Conservation (phyloP, 805 yeast genomes). For the Cyberlindnera petersonii region DNA sequence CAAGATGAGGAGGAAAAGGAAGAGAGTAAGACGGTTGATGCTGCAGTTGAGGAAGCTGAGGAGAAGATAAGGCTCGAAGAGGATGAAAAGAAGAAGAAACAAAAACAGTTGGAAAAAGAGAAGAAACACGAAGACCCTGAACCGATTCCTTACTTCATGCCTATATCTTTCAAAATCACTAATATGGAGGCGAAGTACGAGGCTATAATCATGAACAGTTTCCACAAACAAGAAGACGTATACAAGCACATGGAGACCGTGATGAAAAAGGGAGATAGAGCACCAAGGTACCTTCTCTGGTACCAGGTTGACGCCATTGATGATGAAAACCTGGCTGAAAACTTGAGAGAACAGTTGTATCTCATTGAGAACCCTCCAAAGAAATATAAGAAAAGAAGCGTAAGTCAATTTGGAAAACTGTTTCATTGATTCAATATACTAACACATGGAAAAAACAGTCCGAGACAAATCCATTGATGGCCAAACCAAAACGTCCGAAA, state of each 20-base stretch:
- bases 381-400: constrained; percentile 31
- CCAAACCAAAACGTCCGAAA: constrained; percentile 15
- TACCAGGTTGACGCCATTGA: constrained; percentile 74
- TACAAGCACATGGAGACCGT: constrained; percentile 57
- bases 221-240: constrained; percentile 52
- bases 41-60: neutral
- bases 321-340: constrained; percentile 65
- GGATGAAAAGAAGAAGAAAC: constrained; percentile 16
- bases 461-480: constrained; percentile 15
- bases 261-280: constrained; percentile 54
- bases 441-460: constrained; percentile 6
- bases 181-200: constrained; percentile 64
- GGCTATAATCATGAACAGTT: constrained; percentile 64
- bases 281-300: constrained; percentile 69
- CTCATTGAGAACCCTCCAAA: constrained; percentile 47
- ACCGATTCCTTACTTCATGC: constrained; percentile 43
- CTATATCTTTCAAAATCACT: constrained; percentile 61
- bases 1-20: constrained; percentile 8
- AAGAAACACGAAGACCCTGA: constrained; percentile 27
- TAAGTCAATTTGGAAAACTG: constrained; percentile 4
- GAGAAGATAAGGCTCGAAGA: constrained; percentile 9
- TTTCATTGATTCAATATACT: constrained; percentile 4
- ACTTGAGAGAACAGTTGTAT: constrained; percentile 52
- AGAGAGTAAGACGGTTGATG: constrained; percentile 9
- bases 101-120: constrained; percentile 6